Percentiles rank a stretch among this genome's conserved stretches.
Evolutionary conservation across 176 grass and related monocot species (phyloP).

Genomic region (Eremochloa ophiuroides): DNA sequence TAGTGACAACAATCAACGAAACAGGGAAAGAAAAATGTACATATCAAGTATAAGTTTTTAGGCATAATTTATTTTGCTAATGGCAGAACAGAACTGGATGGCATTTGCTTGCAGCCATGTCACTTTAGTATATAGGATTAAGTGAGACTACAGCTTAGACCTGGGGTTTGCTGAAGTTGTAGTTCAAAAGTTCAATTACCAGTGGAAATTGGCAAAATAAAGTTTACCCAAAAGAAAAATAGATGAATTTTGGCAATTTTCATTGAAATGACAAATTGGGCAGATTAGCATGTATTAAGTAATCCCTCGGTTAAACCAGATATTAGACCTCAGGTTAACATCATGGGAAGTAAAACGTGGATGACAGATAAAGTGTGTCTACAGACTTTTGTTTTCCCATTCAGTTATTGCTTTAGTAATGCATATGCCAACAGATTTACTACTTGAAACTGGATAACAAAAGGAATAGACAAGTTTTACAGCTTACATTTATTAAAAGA

Average conservation of each 20-base stretch:
- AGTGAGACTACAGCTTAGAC: not conserved
- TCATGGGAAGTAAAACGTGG: not conserved
- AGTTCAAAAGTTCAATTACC: not conserved
- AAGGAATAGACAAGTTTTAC: slow-evolving; percentile 1
- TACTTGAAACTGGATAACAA: slow-evolving; percentile 15
- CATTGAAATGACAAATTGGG: not conserved
- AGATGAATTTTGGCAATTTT: not conserved
- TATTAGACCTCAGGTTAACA: not conserved
- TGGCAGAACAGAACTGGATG: not conserved
- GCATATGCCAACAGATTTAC: slow-evolving; percentile 10
- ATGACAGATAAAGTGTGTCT: not conserved
- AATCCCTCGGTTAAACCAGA: not conserved
- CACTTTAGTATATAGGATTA: not conserved
- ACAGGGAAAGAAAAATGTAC: not conserved
- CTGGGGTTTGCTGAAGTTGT: not conserved
- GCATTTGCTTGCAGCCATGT: not conserved
- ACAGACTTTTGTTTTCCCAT: not conserved
- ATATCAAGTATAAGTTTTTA: not conserved
- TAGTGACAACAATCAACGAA: not conserved
- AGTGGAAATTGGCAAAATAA: not conserved
- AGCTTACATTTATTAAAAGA: slow-evolving; percentile 79
- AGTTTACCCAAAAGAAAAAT: not conserved
- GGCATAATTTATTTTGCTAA: not conserved
- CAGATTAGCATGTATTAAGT: not conserved
- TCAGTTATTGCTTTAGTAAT: not conserved